A percentile compares a stretch with the other conserved stretches of the same genome.
phyloP scores from a whole-genome alignment of 345 rosid genomes.

The Citrus medica region DNA sequence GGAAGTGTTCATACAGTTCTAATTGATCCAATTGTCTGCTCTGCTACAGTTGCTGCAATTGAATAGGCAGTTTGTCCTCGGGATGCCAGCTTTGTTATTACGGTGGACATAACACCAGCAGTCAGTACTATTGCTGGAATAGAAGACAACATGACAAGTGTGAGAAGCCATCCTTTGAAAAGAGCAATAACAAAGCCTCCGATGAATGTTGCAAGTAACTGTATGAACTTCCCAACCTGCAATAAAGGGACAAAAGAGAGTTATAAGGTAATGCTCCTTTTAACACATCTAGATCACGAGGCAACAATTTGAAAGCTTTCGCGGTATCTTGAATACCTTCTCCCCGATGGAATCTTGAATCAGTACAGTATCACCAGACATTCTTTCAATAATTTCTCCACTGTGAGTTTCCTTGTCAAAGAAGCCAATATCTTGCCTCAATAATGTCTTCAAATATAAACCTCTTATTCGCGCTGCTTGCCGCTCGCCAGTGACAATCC shows the following conservation, averaged over 20 bases:
- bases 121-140: constrained; percentile 38
- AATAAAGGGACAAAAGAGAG: background rate
- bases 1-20: constrained; percentile 31
- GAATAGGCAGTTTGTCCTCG: constrained; percentile 39
- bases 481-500: constrained; percentile 55
- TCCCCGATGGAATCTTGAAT: constrained; percentile 58
- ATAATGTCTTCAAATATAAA: constrained; percentile 36
- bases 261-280: constrained; percentile 1
- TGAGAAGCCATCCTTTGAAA: constrained; percentile 48
- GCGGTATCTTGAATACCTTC: constrained; percentile 27
- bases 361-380: constrained; percentile 54
- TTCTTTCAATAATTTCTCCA: constrained; percentile 47
- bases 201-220: constrained; percentile 36
- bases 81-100: constrained; percentile 31
- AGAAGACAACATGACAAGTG: constrained; percentile 40
- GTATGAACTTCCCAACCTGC: constrained; percentile 51
- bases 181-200: constrained; percentile 44
- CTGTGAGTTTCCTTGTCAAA: constrained; percentile 47
- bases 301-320: background rate
- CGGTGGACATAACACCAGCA: constrained; percentile 28
- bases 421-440: constrained; percentile 49
- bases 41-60: constrained; percentile 32
- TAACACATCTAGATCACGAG: background rate
- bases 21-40: constrained; percentile 43
- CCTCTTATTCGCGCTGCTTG: constrained; percentile 44